Conservation (phyloP, 2,329 filamentous ascomycete species). For the Diaporthe citrichinensis region DNA sequence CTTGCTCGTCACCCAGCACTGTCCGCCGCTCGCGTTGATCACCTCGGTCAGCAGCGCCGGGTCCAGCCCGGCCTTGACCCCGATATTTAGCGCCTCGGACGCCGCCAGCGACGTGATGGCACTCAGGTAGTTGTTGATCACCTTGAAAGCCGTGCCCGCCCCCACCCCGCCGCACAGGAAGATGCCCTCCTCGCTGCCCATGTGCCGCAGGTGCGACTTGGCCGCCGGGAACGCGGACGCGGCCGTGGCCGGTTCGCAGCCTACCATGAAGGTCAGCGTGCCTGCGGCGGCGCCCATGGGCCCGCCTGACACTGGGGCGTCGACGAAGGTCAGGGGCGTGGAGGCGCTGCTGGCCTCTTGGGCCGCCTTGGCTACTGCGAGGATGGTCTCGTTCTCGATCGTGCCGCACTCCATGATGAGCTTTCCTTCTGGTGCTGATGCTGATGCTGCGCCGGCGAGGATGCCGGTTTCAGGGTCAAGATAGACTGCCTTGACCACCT, state of each 20-base stretch:
- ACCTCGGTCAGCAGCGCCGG: slow-evolving; percentile 70
- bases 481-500: slow-evolving; percentile 55
- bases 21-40: slow-evolving; percentile 78
- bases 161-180: slow-evolving; percentile 75
- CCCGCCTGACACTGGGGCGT: slow-evolving; percentile 55
- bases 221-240: slow-evolving; percentile 66
- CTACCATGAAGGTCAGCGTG: slow-evolving; percentile 56
- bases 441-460: slow-evolving; percentile 48
- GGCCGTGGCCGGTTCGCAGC: slow-evolving; percentile 54
- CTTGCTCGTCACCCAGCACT: slow-evolving; percentile 52
- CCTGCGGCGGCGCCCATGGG: slow-evolving; percentile 52
- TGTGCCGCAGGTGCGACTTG: slow-evolving; percentile 69
- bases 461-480: slow-evolving; percentile 51
- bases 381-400: slow-evolving; percentile 52
- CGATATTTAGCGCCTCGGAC: slow-evolving; percentile 55
- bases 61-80: slow-evolving; percentile 54
- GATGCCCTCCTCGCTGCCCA: slow-evolving; percentile 63
- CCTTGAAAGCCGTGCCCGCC: slow-evolving; percentile 77
- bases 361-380: slow-evolving; percentile 70
- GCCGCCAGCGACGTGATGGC: slow-evolving; percentile 74
- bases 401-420: slow-evolving; percentile 52
- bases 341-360: slow-evolving; percentile 56
- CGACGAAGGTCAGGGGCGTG: slow-evolving; percentile 50
- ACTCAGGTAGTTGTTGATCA: slow-evolving; percentile 81
- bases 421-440: slow-evolving; percentile 41